Evolutionary conservation across 768 basidiomycete genomes (phyloP).

Genomic region (Collybia sordida): DNA sequence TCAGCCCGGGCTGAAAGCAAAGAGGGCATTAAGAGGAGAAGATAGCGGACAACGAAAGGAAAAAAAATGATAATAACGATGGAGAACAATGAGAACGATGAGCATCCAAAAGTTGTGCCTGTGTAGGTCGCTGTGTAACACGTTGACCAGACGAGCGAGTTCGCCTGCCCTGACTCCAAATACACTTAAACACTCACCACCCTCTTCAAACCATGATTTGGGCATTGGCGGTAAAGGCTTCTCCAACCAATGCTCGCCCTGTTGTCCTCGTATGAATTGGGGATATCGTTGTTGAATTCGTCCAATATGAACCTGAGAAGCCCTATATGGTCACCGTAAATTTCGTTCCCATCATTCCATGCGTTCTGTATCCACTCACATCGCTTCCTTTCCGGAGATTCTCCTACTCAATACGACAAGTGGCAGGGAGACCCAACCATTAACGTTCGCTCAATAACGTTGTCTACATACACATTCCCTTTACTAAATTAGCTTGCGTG

Average conservation of each 20-base stretch:
- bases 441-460: no score
- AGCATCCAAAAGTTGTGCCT: constrained; percentile 2
- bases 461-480: no score
- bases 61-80: constrained; percentile 2
- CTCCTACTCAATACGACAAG: no score
- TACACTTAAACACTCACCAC: no score
- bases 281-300: constrained; percentile 11
- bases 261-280: constrained; percentile 6
- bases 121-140: neutral
- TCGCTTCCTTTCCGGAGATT: no score
- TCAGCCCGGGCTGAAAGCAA: constrained; percentile 11
- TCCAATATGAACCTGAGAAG: constrained; percentile 5
- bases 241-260: constrained; percentile 25
- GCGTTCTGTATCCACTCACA: no score
- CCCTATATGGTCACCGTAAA: no score
- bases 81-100: no score
- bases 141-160: neutral
- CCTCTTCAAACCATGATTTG: neutral
- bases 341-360: no score
- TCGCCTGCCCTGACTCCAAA: neutral
- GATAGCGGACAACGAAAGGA: constrained; percentile 4
- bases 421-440: no score
- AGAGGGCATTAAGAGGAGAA: constrained; percentile 17
- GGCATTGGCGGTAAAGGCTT: constrained; percentile 39
- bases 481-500: no score